Percentiles rank a stretch among this genome's conserved stretches.
These are phyloP conservation scores for Cryptococcus sp. DNA, from an alignment of 1,284 basidiomycete genomes.

Conservation along the genomic window DNA sequence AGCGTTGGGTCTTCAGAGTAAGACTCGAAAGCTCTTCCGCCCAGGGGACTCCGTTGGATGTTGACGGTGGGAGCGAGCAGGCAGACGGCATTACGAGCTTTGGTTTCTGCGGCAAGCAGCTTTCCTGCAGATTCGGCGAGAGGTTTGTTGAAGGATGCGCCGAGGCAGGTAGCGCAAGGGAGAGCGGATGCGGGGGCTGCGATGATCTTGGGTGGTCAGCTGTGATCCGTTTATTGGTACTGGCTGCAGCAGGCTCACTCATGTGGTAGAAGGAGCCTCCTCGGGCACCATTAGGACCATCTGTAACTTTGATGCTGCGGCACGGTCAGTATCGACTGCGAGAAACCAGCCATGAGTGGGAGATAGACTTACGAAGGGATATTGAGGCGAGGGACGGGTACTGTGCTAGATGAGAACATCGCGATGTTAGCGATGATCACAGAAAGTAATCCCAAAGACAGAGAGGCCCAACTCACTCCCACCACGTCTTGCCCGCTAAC, in stretches of 20 bases:
- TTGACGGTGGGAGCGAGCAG: slow-evolving; percentile 75
- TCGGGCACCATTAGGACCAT: slow-evolving; percentile 43
- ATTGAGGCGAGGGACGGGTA: slow-evolving; percentile 40
- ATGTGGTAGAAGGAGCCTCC: slow-evolving; percentile 40
- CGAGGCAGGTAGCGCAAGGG: slow-evolving; percentile 62
- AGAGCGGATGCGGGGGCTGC: slow-evolving; percentile 63
- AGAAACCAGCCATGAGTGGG: background rate
- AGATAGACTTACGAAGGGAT: slow-evolving; percentile 29
- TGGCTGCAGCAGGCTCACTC: slow-evolving; percentile 22
- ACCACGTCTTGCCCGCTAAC: slow-evolving; percentile 38
- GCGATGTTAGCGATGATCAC: no score
- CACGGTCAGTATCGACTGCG: background rate
- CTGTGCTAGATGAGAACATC: slow-evolving; percentile 24
- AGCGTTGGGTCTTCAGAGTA: slow-evolving; percentile 79
- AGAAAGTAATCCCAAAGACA: no score
- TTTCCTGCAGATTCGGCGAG: slow-evolving; percentile 65
- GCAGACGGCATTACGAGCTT: slow-evolving; percentile 67
- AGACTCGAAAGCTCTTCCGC: slow-evolving; percentile 62
- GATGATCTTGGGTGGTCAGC: background rate
- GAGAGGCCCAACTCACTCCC: slow-evolving; percentile 34
- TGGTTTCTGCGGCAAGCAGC: slow-evolving; percentile 68
- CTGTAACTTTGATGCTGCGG: slow-evolving; percentile 34
- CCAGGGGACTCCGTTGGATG: slow-evolving; percentile 74
- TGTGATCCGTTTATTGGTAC: background rate
- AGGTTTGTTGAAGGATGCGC: slow-evolving; percentile 55